Base-by-base conservation (phyloP, 2,329 filamentous ascomycete genomes). In the Aspergillus jensenii region DNA sequence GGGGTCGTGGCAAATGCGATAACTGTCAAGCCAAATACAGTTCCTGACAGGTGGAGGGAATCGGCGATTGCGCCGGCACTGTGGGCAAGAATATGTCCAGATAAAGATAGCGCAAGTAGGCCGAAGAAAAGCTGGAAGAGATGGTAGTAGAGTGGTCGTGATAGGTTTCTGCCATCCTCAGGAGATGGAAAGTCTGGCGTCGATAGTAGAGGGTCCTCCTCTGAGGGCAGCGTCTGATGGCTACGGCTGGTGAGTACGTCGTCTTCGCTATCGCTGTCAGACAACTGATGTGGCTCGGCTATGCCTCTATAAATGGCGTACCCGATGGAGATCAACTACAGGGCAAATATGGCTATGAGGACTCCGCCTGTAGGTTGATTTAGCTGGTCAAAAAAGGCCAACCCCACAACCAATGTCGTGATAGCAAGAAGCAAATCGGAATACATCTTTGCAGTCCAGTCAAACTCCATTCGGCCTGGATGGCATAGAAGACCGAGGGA, bases 1-100 rank as follows among this genome's bases (percentile, higher is more conserved):
- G 84, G 68, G 0, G 81, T 84, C 0, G 81, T 84, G 5, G 80
- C 81, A 60, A 85, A 72, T 0, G 81, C 75, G 39, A 84, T 68
- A 21, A 83, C 65, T 0, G 78, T 77, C 15, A 82, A 67, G 8
- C 81, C 79, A 52, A 83, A 76, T 31, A 83, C 66, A 0, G 77
- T 74, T 46, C 74, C 75, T 6, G 81, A 82, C 1, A 82, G 67
- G 9, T 69, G 63, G 11, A 82, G 70, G 14, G 68, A 68, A 14
- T 75, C 69, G 6, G 76, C 73, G 40, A 83, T 73, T 3, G 72
- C 69, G 3, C 67, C 69, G 14, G 79, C 73, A 40, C 74, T 74
- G 61, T 79, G 79, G 3, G 80, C 76, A 46, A 83, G 76, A 40
- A 83, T 71, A 58, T 81, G 83, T 45, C 79, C 78, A 15, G 79